Conservation (phyloP, 75 land plant species). For the Chamaecyparis obtusa region DNA sequence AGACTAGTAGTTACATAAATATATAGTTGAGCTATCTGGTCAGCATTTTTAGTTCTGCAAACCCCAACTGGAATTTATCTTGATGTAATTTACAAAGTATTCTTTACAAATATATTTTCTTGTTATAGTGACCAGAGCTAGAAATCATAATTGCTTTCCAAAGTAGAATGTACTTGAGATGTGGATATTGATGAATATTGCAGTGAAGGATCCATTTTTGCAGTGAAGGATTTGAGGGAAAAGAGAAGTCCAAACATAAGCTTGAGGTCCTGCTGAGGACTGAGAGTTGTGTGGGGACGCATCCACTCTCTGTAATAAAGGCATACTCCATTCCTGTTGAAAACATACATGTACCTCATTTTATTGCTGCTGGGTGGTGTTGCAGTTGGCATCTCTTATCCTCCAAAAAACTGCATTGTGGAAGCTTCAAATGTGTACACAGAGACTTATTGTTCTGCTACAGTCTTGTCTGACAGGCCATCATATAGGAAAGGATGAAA, state of each 20-base stretch:
- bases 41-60: no score
- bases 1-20: no score
- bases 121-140: no score
- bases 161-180: background rate
- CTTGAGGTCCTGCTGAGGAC: constrained; percentile 91
- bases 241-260: constrained; percentile 99
- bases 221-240: constrained; percentile 94
- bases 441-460: background rate
- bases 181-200: background rate
- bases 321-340: constrained; percentile 92
- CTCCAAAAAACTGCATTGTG: constrained; percentile 73
- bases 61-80: no score
- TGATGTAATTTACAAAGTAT: no score
- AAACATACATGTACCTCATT: constrained; percentile 86
- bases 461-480: background rate
- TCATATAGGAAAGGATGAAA: no score
- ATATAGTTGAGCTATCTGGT: no score
- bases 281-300: constrained; percentile 82
- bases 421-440: background rate
- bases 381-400: constrained; percentile 27
- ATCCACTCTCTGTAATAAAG: constrained; percentile 95
- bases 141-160: background rate
- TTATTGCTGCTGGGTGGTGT: constrained; percentile 42
- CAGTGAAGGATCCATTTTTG: constrained; percentile 83
- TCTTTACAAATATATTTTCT: no score